Evolutionary conservation across 352 stramenopile genomes (phyloP).

Genomic region (Thalassiosira exigua): DNA sequence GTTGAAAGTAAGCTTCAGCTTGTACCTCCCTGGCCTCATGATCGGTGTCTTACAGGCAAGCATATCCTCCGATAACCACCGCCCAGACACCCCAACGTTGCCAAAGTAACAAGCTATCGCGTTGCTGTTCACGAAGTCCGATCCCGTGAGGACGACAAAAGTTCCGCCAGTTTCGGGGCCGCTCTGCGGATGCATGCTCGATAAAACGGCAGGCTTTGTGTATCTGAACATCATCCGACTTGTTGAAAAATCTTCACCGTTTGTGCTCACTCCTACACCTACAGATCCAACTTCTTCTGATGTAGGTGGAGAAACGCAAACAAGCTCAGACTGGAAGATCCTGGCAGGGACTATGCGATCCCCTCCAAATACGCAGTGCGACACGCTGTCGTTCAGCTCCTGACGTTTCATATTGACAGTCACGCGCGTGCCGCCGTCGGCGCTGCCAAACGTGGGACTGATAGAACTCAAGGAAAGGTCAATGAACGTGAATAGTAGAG

Average conservation of each 20-base stretch:
- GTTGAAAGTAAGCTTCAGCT: conserved; percentile 65
- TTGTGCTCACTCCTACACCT: conserved; percentile 42
- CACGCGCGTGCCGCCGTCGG: conserved; percentile 72
- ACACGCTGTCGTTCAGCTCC: background rate
- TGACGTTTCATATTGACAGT: conserved; percentile 39
- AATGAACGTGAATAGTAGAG: conserved; percentile 41
- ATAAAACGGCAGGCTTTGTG: conserved; percentile 40
- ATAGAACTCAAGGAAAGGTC: conserved; percentile 61
- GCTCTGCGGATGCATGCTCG: conserved; percentile 32
- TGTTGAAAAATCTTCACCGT: conserved; percentile 44
- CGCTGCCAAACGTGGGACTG: conserved; percentile 59
- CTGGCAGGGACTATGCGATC: conserved; percentile 26
- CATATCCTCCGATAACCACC: conserved; percentile 46
- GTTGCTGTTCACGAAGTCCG: conserved; percentile 56
- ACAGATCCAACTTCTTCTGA: conserved; percentile 5
- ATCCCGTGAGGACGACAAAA: conserved; percentile 52
- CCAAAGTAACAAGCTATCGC: conserved; percentile 58
- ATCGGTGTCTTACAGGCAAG: conserved; percentile 50
- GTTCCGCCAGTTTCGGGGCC: conserved; percentile 55
- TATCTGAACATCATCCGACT: conserved; percentile 53
- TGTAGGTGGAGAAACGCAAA: conserved; percentile 46
- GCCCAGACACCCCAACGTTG: conserved; percentile 30
- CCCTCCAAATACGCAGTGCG: conserved; percentile 37
- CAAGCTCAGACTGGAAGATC: conserved; percentile 9
- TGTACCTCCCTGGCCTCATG: conserved; percentile 56